Percentiles rank a stretch among this genome's conserved stretches.
phyloP scores from a whole-genome alignment of 768 basidiomycete genomes.

The Kwoniella europaea region DNA sequence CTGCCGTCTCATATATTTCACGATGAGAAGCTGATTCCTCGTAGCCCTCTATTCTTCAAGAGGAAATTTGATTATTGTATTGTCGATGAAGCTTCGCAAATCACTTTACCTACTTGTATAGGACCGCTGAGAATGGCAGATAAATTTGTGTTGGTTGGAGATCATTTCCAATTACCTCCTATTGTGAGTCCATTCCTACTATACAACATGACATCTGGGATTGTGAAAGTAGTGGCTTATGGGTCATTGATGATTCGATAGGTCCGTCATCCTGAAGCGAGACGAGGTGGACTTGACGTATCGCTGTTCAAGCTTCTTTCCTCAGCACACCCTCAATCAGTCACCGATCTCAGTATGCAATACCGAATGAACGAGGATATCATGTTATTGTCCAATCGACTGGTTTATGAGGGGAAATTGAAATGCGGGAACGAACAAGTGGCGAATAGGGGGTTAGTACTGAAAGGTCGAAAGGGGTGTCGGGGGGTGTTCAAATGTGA shows the following conservation, averaged over 20 bases:
- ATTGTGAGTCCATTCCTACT: constrained; percentile 65
- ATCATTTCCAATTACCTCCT: constrained; percentile 96
- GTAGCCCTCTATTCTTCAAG: constrained; percentile 78
- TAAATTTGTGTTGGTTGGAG: constrained; percentile 91
- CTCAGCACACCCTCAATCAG: constrained; percentile 80
- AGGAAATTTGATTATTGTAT: constrained; percentile 95
- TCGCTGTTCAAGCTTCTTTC: constrained; percentile 88
- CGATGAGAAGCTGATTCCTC: too few species aligned
- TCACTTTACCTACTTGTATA: constrained; percentile 91
- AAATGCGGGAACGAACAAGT: constrained; percentile 77
- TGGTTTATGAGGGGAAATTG: constrained; percentile 80
- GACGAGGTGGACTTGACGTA: constrained; percentile 82
- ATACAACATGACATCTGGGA: too few species aligned
- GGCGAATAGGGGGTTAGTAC: constrained; percentile 65
- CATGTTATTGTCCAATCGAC: constrained; percentile 84
- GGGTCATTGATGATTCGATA: constrained; percentile 47
- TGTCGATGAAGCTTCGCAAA: constrained; percentile 97
- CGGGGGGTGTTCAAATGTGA: constrained; percentile 14
- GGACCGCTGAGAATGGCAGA: constrained; percentile 90
- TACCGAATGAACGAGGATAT: constrained; percentile 98
- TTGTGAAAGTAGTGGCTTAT: too few species aligned
- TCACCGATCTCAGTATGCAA: constrained; percentile 82
- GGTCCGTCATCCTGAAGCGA: constrained; percentile 81
- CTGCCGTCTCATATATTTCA: too few species aligned
- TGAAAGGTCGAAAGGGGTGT: constrained; percentile 63